Conservation (phyloP, 2,329 filamentous ascomycete genomes). For the Neonectria hederae region DNA sequence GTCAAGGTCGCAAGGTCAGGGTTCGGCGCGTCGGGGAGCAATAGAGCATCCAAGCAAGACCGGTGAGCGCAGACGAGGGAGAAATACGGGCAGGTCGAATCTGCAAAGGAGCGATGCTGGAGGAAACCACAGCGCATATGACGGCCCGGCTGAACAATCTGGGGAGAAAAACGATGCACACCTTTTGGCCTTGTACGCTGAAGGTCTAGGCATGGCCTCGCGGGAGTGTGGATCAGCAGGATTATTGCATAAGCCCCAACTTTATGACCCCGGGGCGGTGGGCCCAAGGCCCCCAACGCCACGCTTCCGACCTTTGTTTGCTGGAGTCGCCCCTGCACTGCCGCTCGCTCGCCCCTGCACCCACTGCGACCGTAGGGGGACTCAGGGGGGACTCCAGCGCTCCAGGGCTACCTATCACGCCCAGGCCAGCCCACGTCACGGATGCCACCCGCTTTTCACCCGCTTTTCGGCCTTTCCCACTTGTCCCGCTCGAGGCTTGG, state of each 20-base stretch:
- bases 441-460: background rate
- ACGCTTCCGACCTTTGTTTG: conserved; percentile 2
- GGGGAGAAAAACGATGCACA: conserved; percentile 42
- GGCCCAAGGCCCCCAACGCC: conserved; percentile 11
- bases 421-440: background rate
- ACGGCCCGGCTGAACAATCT: conserved; percentile 40
- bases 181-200: conserved; percentile 26
- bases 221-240: conserved; percentile 44
- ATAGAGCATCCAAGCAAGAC: conserved; percentile 40
- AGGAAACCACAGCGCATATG: conserved; percentile 46
- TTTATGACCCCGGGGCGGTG: conserved; percentile 14
- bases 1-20: conserved; percentile 31
- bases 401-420: conserved; percentile 21
- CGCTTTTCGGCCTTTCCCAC: conserved; percentile 4
- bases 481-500: background rate
- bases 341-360: background rate
- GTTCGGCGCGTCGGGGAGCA: conserved; percentile 34
- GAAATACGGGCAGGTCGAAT: conserved; percentile 17
- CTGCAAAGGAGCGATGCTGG: conserved; percentile 30
- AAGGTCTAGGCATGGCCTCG: conserved; percentile 10
- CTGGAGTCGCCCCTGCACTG: conserved; percentile 11
- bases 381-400: conserved; percentile 17
- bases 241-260: conserved; percentile 35
- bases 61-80: conserved; percentile 26
- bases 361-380: conserved; percentile 11